Base-by-base conservation (phyloP, 305 asterid species). In the Fraxinus platypoda region DNA sequence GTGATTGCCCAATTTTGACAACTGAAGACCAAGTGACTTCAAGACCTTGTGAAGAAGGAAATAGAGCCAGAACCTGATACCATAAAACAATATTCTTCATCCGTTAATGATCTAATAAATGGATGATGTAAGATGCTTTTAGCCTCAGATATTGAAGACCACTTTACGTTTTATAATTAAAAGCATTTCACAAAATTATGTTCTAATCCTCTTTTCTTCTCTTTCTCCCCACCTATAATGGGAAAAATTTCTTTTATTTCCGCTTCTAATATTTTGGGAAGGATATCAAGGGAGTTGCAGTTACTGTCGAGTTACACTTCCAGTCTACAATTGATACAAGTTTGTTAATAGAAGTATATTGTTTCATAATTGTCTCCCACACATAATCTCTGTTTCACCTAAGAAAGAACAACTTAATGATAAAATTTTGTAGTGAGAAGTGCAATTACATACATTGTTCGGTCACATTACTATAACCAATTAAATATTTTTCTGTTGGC, bases 1-100 rank as follows among this genome's bases (percentile, higher is more conserved):
- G 85, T 11, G 99, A 96, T 86, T 96, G 98, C 74, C 88, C 99
- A 30, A 96, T 91, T 88, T 96, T 96, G 83, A 96, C 99, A 68
- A 96, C 98, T 0, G 98, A 96, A 49, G 99, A 93, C 98, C 99
- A 94, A 12, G 95, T 92, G 43, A 96, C 90, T 75, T 94, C 97
- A 78, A 96, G 89, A 82, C 98, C 99, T 91, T 91, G 98, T 77
- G 99, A 91, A 82, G 99, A 96, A 38, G 99, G 99, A 86, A 96
- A 96, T 78, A 96, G 88, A 41, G 85, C 88, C 92, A 94, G 81
- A 84, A 94, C 99, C 98, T 96, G 90, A 80, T 34, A 34, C 26
- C 76, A 34, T 57, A 28, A 83, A 66, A 66, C 73, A 66, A 4
- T 70, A 33, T 30, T 17, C 25, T 30, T 71, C 19, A 68, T 68